These are phyloP conservation scores for Nicotiana paniculata DNA, from an alignment of 257 asterid genomes.

Conservation along the genomic window DNA sequence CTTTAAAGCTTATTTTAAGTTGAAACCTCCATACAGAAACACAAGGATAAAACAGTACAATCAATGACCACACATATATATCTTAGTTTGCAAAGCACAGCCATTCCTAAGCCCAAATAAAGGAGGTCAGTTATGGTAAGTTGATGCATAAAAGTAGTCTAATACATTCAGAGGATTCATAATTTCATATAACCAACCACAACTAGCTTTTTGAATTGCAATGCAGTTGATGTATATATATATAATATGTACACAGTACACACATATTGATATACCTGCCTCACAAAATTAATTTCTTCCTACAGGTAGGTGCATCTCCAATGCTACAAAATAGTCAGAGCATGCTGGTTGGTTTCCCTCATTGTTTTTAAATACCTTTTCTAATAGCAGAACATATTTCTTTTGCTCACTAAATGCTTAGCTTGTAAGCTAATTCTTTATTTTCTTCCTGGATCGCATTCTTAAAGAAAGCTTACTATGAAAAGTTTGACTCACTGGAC, in stretches of 20 bases:
- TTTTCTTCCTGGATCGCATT: not conserved
- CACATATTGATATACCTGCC: not conserved
- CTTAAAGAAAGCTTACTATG: no score
- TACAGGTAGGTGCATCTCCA: constrained; percentile 56
- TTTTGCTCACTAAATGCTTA: not conserved
- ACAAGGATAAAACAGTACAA: no score
- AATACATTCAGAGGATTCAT: not conserved
- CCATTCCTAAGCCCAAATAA: not conserved
- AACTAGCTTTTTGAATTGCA: not conserved
- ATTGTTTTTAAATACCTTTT: not conserved
- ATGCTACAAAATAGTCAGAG: constrained; percentile 79
- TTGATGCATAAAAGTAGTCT: not conserved
- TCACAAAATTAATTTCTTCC: constrained; percentile 5
- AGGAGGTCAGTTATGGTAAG: not conserved
- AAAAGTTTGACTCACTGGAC: no score
- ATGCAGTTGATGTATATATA: not conserved
- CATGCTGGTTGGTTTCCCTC: constrained; percentile 61
- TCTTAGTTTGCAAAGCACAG: not conserved
- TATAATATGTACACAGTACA: no score
- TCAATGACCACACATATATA: not conserved
- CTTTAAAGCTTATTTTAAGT: no score
- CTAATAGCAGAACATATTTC: not conserved
- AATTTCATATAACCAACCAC: not conserved
- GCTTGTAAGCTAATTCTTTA: not conserved
- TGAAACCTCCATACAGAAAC: no score